Conservation (phyloP, 768 basidiomycete species). For the Cyclocybe cylindracea region DNA sequence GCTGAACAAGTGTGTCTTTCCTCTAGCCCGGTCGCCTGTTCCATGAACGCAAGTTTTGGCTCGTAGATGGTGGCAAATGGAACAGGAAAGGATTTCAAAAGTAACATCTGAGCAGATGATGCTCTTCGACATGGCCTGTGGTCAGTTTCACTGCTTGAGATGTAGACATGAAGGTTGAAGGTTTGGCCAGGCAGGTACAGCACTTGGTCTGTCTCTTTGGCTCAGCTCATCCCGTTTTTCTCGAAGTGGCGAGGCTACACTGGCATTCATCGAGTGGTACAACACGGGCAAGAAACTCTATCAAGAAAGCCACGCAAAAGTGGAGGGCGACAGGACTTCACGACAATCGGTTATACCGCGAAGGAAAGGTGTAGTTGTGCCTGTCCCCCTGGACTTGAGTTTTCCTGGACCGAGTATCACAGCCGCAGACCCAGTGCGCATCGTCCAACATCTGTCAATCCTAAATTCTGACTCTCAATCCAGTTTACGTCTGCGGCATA, state of each 20-base stretch:
- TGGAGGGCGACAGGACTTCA: background rate
- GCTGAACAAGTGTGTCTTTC: slow-evolving; percentile 45
- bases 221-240: background rate
- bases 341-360: slow-evolving; percentile 9
- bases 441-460: slow-evolving; percentile 2
- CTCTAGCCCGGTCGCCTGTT: background rate
- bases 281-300: slow-evolving; percentile 31
- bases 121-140: slow-evolving; percentile 62
- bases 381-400: slow-evolving; percentile 34
- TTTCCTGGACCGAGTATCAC: slow-evolving; percentile 32
- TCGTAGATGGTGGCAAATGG: slow-evolving; percentile 39
- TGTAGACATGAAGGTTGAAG: background rate
- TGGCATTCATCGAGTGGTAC: slow-evolving; percentile 65
- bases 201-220: background rate
- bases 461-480: slow-evolving; percentile 1
- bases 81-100: slow-evolving; percentile 19
- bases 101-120: slow-evolving; percentile 24
- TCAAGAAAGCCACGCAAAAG: slow-evolving; percentile 11
- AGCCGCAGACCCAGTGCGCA: slow-evolving; percentile 56
- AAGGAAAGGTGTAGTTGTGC: slow-evolving; percentile 21
- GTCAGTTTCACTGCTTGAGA: slow-evolving; percentile 28
- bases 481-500: slow-evolving; percentile 68
- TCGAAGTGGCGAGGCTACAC: slow-evolving; percentile 63
- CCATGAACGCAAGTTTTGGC: background rate
- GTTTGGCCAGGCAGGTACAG: slow-evolving; percentile 28